Conservation (phyloP, 2,329 filamentous ascomycete species). For the Trichoderma brevicompactum region DNA sequence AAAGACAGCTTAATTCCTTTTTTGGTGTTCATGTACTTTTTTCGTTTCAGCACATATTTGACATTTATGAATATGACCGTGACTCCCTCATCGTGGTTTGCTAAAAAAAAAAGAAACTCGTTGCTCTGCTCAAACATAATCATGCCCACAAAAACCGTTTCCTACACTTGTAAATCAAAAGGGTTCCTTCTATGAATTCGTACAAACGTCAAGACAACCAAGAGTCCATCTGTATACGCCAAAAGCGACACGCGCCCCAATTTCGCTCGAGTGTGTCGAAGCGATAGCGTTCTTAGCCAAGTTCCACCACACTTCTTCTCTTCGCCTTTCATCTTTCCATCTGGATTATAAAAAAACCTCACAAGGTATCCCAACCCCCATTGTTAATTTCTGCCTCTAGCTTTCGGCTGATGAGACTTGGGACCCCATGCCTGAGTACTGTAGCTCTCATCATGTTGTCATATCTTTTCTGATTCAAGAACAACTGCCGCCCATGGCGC, state of each 20-base stretch:
- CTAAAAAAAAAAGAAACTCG: neutral
- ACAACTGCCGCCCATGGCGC: constrained; percentile 83
- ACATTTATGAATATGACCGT: too few relatives aligned
- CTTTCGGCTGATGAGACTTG: constrained; percentile 85
- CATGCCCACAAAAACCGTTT: neutral
- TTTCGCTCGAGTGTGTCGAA: neutral
- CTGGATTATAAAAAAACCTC: constrained; percentile 36
- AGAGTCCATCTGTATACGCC: constrained; percentile 1
- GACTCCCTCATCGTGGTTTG: neutral
- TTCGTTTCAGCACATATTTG: neutral
- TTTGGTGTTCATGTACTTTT: neutral
- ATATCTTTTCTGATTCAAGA: constrained; percentile 91
- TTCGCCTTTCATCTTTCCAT: neutral
- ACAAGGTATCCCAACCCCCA: constrained; percentile 87
- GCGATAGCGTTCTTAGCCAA: neutral
- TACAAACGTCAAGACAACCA: neutral
- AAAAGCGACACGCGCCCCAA: neutral
- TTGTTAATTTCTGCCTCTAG: constrained; percentile 96
- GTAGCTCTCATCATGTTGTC: constrained; percentile 83
- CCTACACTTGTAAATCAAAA: neutral
- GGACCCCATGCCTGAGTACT: constrained; percentile 85
- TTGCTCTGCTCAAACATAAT: neutral
- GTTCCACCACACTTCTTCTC: neutral
- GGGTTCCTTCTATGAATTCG: constrained; percentile 9
- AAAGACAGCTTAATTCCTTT: too few relatives aligned